Evolutionary conservation across 1,284 basidiomycete species (phyloP), one percentile per base, ranked within the genome.

Genomic region (Macrocybe sp.): DNA sequence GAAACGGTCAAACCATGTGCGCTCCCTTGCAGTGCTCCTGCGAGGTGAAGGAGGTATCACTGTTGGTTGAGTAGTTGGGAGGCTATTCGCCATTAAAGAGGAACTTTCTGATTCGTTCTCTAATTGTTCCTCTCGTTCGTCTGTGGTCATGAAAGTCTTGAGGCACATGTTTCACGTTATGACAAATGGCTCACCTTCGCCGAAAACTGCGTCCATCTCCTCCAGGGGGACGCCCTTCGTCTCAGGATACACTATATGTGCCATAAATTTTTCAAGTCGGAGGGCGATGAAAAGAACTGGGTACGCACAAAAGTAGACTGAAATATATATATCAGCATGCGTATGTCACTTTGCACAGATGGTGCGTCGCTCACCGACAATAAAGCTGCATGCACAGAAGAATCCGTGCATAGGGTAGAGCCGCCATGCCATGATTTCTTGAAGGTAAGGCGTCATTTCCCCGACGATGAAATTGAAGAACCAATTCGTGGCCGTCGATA

Each of bases 351-450:
- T 16, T 11, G n/a, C 3, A 5, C 35, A 6, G 31, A 29, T 29
- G 31, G 40, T 16, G 41, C 16, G n/a, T 33, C 35, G 67, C 73
- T 59, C 57, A 80, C 83, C 86, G 29, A 94, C 69, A 35, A 94
- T 73, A 61, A 97, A 94, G 56, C 91, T 92, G 61, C 86, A 83
- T 10, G 81, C 79, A 64, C 94, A 95, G 70, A 96, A 96, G 69
- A 93, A 93, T 8, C 90, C 93, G 58, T 97, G 93, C 89, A 99
- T 94, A 0, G 92, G 90, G 68, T 98, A 98, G 45, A 98, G 69
- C 45, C 90, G 78, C 95, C 96, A 99, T 32, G 80, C 79, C 56
- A 99, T 97, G 35, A 79, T 68, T 54, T 96, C 92, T 69, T 97
- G 93, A 43, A 98, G 72, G 41, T 86, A 76, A 1, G 95, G 95